Percentiles rank a stretch among this genome's conserved stretches.
These are phyloP conservation scores for Neurospora sp. DNA, from an alignment of 495 filamentous ascomycete genomes.

Conservation along the genomic window DNA sequence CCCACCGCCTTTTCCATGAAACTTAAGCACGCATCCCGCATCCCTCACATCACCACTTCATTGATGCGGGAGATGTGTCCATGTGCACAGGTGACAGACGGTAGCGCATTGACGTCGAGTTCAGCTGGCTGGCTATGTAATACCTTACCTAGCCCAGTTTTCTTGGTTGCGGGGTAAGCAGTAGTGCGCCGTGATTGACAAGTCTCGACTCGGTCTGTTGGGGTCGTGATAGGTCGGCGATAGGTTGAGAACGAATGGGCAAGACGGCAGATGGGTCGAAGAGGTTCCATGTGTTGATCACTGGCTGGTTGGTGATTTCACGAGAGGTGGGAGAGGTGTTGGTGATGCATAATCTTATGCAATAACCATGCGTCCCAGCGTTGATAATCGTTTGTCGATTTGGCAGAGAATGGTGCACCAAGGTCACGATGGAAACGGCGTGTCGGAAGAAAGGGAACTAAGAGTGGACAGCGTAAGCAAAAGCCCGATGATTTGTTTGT, in stretches of 20 bases:
- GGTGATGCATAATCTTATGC: not conserved
- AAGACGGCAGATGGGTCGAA: not conserved
- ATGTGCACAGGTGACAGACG: not conserved
- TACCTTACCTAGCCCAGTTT: not conserved
- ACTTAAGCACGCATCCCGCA: not conserved
- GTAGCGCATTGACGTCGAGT: not conserved
- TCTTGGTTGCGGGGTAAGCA: not conserved
- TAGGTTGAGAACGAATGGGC: not conserved
- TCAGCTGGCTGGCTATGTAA: not conserved
- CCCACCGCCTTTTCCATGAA: not conserved
- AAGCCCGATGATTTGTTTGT: not conserved
- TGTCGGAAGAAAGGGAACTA: not conserved
- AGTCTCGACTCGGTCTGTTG: not conserved
- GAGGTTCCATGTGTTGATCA: not conserved
- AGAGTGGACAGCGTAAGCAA: not conserved
- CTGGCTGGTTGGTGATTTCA: not conserved
- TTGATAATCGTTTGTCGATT: not conserved
- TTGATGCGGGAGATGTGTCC: not conserved
- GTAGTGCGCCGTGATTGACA: not conserved
- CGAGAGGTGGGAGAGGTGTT: not conserved
- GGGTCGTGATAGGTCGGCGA: not conserved
- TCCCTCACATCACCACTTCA: not conserved
- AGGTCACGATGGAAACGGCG: not conserved
- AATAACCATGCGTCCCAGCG: not conserved
- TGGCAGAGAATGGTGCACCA: not conserved